phyloP scores from a whole-genome alignment of 495 filamentous ascomycete genomes.

The Penicillium pulvis region DNA sequence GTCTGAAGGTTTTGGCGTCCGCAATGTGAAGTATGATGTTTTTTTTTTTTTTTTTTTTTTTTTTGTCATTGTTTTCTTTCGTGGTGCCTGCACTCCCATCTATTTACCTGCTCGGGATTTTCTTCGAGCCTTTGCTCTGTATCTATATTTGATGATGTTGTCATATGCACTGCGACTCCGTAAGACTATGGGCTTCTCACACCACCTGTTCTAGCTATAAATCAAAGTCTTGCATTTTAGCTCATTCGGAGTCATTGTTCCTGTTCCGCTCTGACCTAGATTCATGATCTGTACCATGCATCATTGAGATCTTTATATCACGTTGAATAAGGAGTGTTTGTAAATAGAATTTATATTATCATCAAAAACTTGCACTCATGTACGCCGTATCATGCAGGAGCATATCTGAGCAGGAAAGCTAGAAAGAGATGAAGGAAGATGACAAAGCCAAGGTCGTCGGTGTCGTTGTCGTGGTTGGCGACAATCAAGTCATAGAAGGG shows the following conservation, averaged over 20 bases:
- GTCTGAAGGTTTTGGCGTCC: background rate
- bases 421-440: slow-evolving; percentile 11
- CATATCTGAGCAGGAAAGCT: slow-evolving; percentile 22
- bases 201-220: background rate
- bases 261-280: too few species aligned
- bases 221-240: background rate
- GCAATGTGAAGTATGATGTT: background rate
- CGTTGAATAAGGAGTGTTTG: background rate
- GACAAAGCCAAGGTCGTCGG: slow-evolving; percentile 9
- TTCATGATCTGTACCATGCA: background rate
- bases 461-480: slow-evolving; percentile 14
- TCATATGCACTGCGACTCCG: background rate
- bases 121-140: slow-evolving; percentile 6
- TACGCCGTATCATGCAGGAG: slow-evolving; percentile 34
- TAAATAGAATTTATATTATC: slow-evolving; percentile 10
- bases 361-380: slow-evolving; percentile 27
- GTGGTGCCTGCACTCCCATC: background rate
- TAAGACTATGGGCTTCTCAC: background rate
- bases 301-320: background rate
- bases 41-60: background rate
- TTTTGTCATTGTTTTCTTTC: background rate
- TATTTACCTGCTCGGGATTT: background rate
- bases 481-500: slow-evolving; percentile 14
- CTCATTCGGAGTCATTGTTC: background rate
- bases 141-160: slow-evolving; percentile 5